Evolutionary conservation across 2,329 filamentous ascomycete genomes (phyloP).

Genomic region (Juglanconis juglandina): DNA sequence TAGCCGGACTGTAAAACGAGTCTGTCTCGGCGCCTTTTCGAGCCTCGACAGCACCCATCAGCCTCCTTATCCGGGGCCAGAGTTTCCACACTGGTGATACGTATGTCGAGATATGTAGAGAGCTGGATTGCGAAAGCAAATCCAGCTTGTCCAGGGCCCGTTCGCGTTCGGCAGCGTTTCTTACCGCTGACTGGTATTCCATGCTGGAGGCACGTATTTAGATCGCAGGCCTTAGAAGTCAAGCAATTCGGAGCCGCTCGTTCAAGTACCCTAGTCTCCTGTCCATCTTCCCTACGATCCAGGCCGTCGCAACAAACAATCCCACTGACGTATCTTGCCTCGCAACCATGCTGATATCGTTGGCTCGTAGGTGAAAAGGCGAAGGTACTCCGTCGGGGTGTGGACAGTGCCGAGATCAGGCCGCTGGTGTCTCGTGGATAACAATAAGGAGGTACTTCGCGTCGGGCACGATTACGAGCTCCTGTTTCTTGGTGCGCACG

Average conservation of each 20-base stretch:
- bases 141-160: not conserved
- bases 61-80: too few species aligned
- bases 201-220: not conserved
- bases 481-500: conserved; percentile 78
- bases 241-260: not conserved
- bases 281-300: not conserved
- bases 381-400: not conserved
- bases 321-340: not conserved
- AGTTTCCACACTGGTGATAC: too few species aligned
- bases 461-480: conserved; percentile 80
- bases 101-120: too few species aligned
- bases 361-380: not conserved
- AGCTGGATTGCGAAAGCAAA: not conserved
- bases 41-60: too few species aligned
- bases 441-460: conserved; percentile 74
- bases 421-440: conserved; percentile 75
- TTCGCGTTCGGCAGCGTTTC: not conserved
- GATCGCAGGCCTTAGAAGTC: not conserved
- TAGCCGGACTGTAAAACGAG: too few species aligned
- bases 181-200: not conserved
- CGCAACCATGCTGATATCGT: not conserved
- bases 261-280: not conserved
- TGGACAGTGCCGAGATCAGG: conserved; percentile 36
- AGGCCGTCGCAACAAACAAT: not conserved
- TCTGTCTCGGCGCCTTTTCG: too few species aligned